A percentile compares a stretch with the other conserved stretches of the same genome.
phyloP scores from a whole-genome alignment of 108 stramenopile species.

The Pseudonitzschia pungens region DNA sequence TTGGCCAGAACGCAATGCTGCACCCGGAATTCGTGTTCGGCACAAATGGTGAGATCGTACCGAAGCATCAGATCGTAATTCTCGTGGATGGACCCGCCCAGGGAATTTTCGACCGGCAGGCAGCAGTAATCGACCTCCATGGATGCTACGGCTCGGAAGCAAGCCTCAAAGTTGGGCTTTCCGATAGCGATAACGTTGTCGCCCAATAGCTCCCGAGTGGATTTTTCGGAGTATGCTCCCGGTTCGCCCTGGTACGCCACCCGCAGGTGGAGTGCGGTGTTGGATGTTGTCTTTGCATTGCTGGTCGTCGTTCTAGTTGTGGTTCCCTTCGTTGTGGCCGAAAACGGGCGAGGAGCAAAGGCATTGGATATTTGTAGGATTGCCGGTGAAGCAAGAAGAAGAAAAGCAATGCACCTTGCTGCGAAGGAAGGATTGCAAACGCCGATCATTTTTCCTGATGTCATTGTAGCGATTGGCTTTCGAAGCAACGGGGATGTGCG shows the following conservation, averaged over 20 bases:
- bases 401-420: too few relatives aligned
- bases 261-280: conserved; percentile 43
- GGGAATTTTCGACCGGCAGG: conserved; percentile 94
- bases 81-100: conserved; percentile 97
- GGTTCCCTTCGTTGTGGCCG: too few relatives aligned
- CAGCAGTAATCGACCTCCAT: conserved; percentile 94
- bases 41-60: conserved; percentile 85
- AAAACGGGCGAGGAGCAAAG: too few relatives aligned
- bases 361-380: too few relatives aligned
- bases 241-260: conserved; percentile 97
- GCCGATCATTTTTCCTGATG: too few relatives aligned
- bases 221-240: conserved; percentile 97
- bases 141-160: conserved; percentile 93
- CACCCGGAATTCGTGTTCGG: conserved; percentile 96
- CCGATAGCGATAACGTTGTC: conserved; percentile 83
- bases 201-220: conserved; percentile 89
- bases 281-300: background rate
- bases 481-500: too few relatives aligned
- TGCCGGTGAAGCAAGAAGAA: too few relatives aligned
- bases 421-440: too few relatives aligned
- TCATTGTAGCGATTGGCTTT: too few relatives aligned
- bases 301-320: too few relatives aligned
- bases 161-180: conserved; percentile 90
- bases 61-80: conserved; percentile 97
- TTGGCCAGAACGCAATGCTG: conserved; percentile 89